Percentiles rank a stretch among this genome's conserved stretches.
Evolutionary conservation across 2,329 filamentous ascomycete species (phyloP).

Genomic region (Podosphaera aphanis): DNA sequence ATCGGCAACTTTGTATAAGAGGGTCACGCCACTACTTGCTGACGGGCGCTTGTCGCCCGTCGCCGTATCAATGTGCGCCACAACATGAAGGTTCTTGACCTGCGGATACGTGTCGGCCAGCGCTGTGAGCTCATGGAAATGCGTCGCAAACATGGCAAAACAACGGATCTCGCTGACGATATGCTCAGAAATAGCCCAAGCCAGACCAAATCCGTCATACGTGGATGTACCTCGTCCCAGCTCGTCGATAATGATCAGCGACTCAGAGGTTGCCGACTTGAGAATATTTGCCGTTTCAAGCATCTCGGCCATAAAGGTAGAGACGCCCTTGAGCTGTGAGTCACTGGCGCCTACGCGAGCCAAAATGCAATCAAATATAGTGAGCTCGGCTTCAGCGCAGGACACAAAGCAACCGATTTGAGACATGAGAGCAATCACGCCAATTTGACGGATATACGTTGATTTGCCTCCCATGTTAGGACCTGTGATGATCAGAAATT

Average conservation of each 20-base stretch:
- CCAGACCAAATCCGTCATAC: slow-evolving; percentile 95
- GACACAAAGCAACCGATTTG: slow-evolving; percentile 94
- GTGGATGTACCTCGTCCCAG: slow-evolving; percentile 90
- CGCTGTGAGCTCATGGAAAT: slow-evolving; percentile 93
- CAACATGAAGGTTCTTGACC: slow-evolving; percentile 84
- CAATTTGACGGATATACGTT: slow-evolving; percentile 92
- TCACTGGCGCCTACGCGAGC: slow-evolving; percentile 89
- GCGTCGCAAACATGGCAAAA: slow-evolving; percentile 86
- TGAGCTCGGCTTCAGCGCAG: slow-evolving; percentile 70
- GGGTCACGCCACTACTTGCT: slow-evolving; percentile 38
- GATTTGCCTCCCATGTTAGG: slow-evolving; percentile 99
- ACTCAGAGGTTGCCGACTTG: slow-evolving; percentile 85
- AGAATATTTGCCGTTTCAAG: slow-evolving; percentile 95
- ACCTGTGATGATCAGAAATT: slow-evolving; percentile 49
- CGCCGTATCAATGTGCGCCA: slow-evolving; percentile 56
- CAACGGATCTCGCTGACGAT: slow-evolving; percentile 89
- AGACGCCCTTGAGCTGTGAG: slow-evolving; percentile 90
- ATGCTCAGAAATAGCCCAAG: slow-evolving; percentile 96
- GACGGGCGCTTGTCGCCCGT: slow-evolving; percentile 31
- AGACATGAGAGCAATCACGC: slow-evolving; percentile 90
- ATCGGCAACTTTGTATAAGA: slow-evolving; percentile 89
- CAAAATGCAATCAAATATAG: slow-evolving; percentile 90
- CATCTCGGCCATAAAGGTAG: slow-evolving; percentile 99
- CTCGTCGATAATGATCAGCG: slow-evolving; percentile 95
- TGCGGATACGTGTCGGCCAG: slow-evolving; percentile 68